Evolutionary conservation across 2,329 filamentous ascomycete species (phyloP).

Genomic region (Alternaria tenuissima): DNA sequence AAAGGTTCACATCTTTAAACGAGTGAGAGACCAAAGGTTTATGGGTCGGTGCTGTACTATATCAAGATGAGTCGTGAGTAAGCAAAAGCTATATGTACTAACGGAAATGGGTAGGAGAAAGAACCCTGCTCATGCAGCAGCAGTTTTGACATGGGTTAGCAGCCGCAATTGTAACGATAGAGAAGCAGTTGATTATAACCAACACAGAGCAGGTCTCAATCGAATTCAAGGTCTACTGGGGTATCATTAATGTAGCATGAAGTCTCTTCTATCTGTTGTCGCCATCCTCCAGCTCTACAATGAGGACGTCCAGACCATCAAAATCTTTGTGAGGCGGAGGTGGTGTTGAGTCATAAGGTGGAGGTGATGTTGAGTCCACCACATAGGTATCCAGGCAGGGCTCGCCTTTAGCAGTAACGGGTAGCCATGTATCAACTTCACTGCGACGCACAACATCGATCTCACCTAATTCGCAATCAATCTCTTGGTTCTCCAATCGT

Average conservation of each 20-base stretch:
- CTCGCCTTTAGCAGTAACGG: neutral
- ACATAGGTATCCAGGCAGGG: neutral
- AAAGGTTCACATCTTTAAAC: neutral
- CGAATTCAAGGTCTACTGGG: neutral
- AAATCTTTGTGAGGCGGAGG: neutral
- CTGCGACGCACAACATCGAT: neutral
- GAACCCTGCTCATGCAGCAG: neutral
- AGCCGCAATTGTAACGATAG: neutral
- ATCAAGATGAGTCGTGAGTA: neutral
- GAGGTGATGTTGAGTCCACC: neutral
- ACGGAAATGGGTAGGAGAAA: neutral
- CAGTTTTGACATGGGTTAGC: neutral
- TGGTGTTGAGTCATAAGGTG: neutral
- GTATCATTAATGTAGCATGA: neutral
- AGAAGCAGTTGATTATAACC: neutral
- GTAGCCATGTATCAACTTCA: neutral
- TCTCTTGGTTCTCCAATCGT: neutral
- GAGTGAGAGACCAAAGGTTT: neutral
- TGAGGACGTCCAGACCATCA: neutral
- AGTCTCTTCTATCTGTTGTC: neutral
- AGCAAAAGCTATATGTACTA: neutral
- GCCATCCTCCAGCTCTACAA: neutral
- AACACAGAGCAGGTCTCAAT: neutral
- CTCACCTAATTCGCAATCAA: neutral
- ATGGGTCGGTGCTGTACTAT: too few species aligned